Evolutionary conservation across 129 eudicot genomes (phyloP), one percentile per base, ranked within the genome.

Genomic region (Arctium lappa): DNA sequence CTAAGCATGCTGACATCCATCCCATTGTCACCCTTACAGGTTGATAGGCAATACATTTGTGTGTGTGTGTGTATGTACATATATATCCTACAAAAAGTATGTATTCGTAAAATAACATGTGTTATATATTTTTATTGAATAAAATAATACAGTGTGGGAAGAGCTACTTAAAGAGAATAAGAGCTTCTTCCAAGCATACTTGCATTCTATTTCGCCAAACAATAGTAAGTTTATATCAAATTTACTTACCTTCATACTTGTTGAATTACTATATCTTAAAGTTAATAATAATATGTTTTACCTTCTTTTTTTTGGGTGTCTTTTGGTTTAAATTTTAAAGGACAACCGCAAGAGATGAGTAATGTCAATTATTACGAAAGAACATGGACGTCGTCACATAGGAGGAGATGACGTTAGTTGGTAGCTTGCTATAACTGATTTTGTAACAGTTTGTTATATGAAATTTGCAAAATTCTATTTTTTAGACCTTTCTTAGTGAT

Each of bases 181-280:
- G 69, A 80, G 77, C 63, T 87, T 87, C 81, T 87, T 87, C 18
- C 86, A 84, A 85, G 77, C 88, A 4, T 87, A 87, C 33, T 69
- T 83, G 0, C 85, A 50, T 39, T 53, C 82, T 65, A 48, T 79
- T 50, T 13, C 75, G 18, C 79, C 82, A 40, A 71, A 16, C 74
- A 36, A 81, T 12, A 15, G 79, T 70, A 75, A 69, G 84, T 70
- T 30, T 32, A 68, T 3, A 4, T 7, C 5, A 10, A 69, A 44
- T 15, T 68, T 27, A 42, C 30, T 30, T 0, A 79, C 16, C 27
- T 34, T 8, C 30, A 3, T 42, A 79, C 42, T 9, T 33, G 8
- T 69, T 36, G 11, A 50, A 48, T 18, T 6, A 10, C 2, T 48
- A 9, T 69, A 50, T 82, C 11, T 60, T 12, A 6, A 5, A 34